Conservation (phyloP, 352 stramenopile species). For the Thalassiosira mediterranea region DNA sequence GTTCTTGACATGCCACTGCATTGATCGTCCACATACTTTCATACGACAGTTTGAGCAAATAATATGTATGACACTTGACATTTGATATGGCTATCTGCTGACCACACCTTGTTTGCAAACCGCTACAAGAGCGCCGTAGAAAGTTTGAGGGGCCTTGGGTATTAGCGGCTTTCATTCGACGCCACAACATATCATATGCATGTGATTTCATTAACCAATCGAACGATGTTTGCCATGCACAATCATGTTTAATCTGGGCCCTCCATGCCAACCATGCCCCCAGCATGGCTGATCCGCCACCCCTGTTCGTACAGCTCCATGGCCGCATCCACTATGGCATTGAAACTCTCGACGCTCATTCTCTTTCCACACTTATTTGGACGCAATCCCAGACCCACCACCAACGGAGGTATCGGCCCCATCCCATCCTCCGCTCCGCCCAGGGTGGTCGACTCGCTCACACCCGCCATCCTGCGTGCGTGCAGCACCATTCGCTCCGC, state of each 20-base stretch:
- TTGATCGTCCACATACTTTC: too few species aligned
- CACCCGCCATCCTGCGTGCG: conserved; percentile 27
- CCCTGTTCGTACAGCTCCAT: conserved; percentile 46
- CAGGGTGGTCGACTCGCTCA: conserved; percentile 31
- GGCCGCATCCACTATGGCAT: conserved; percentile 31
- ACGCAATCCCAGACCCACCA: conserved; percentile 44
- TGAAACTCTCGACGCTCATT: conserved; percentile 39
- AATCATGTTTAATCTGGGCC: conserved; percentile 43
- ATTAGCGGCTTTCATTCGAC: too few species aligned
- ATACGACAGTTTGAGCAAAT: too few species aligned
- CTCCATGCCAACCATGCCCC: conserved; percentile 42
- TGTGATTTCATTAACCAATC: too few species aligned
- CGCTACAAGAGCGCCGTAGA: too few species aligned
- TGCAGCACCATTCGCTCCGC: conserved; percentile 40
- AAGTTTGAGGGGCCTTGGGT: too few species aligned
- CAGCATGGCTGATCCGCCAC: conserved; percentile 20
- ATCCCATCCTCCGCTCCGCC: conserved; percentile 35
- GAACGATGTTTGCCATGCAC: too few species aligned
- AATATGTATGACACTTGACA: too few species aligned
- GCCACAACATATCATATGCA: too few species aligned
- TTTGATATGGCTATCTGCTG: too few species aligned
- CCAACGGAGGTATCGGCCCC: conserved; percentile 33
- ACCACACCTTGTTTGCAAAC: too few species aligned
- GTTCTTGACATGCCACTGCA: too few species aligned
- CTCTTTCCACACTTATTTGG: conserved; percentile 17